Percentiles rank a stretch among this genome's conserved stretches.
phyloP scores from a whole-genome alignment of 2,329 filamentous ascomycete genomes.

The Fusarium graminum region DNA sequence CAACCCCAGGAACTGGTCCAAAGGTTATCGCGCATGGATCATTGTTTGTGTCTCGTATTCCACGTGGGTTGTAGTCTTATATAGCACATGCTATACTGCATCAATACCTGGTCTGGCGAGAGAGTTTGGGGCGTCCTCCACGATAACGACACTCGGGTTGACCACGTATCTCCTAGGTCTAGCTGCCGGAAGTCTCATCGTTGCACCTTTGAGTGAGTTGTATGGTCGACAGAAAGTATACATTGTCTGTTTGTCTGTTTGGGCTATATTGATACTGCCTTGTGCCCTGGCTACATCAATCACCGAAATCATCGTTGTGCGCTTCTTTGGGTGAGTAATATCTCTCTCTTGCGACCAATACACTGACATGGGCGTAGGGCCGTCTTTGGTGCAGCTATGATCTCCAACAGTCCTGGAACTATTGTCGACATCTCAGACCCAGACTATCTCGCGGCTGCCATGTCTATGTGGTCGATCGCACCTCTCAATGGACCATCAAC shows the following conservation, averaged over 20 bases:
- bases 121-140: slow-evolving; percentile 72
- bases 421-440: slow-evolving; percentile 87
- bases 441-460: slow-evolving; percentile 82
- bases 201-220: slow-evolving; percentile 80
- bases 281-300: slow-evolving; percentile 77
- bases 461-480: slow-evolving; percentile 85
- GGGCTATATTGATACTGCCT: slow-evolving; percentile 77
- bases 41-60: slow-evolving; percentile 61
- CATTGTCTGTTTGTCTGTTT: slow-evolving; percentile 72
- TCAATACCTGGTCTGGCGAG: slow-evolving; percentile 76
- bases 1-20: slow-evolving; percentile 78
- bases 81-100: slow-evolving; percentile 83
- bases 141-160: slow-evolving; percentile 78
- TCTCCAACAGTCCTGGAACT: slow-evolving; percentile 85
- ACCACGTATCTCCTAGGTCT: slow-evolving; percentile 84
- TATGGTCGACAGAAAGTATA: slow-evolving; percentile 79
- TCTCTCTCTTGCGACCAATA: not conserved
- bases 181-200: slow-evolving; percentile 76
- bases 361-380: slow-evolving; percentile 40
- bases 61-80: slow-evolving; percentile 71
- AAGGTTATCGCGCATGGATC: slow-evolving; percentile 60
- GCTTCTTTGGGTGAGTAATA: slow-evolving; percentile 75
- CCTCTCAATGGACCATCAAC: slow-evolving; percentile 80
- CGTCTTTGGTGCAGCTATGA: slow-evolving; percentile 78
- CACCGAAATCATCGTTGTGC: slow-evolving; percentile 74